phyloP scores from a whole-genome alignment of 1,284 basidiomycete species.

The Ustilago tritici region DNA sequence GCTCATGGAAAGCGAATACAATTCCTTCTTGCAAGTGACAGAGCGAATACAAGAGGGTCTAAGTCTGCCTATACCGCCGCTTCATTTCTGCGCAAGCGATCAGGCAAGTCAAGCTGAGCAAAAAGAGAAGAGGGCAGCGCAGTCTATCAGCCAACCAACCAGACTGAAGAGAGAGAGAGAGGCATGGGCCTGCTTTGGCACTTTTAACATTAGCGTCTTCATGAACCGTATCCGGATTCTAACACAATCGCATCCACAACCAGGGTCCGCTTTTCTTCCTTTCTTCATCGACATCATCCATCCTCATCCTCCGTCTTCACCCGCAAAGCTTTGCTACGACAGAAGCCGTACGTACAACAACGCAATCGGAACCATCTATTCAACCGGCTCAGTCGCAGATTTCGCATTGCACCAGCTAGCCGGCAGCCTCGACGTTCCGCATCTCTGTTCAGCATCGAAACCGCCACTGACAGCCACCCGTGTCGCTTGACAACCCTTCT shows the following conservation, averaged over 20 bases:
- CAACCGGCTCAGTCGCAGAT: neutral
- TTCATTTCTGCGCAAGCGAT: slow-evolving; percentile 7
- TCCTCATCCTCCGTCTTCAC: slow-evolving; percentile 2
- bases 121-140: neutral
- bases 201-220: slow-evolving; percentile 14
- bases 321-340: slow-evolving; percentile 15
- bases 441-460: slow-evolving; percentile 12
- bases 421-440: neutral
- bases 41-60: slow-evolving; percentile 6
- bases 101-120: slow-evolving; percentile 3
- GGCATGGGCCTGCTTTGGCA: slow-evolving; percentile 16
- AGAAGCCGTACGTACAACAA: slow-evolving; percentile 31
- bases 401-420: neutral
- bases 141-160: slow-evolving; percentile 25
- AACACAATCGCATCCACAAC: slow-evolving; percentile 25
- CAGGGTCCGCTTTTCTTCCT: slow-evolving; percentile 19
- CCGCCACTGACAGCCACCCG: slow-evolving; percentile 10
- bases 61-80: neutral
- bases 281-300: slow-evolving; percentile 11
- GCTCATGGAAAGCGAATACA: neutral
- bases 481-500: too few relatives aligned
- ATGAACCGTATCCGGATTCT: slow-evolving; percentile 25
- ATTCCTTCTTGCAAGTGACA: neutral
- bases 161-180: slow-evolving; percentile 9
- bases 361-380: neutral